These are phyloP conservation scores for Massarina eburnea DNA, from an alignment of 2,329 filamentous ascomycete genomes.

Conservation along the genomic window DNA sequence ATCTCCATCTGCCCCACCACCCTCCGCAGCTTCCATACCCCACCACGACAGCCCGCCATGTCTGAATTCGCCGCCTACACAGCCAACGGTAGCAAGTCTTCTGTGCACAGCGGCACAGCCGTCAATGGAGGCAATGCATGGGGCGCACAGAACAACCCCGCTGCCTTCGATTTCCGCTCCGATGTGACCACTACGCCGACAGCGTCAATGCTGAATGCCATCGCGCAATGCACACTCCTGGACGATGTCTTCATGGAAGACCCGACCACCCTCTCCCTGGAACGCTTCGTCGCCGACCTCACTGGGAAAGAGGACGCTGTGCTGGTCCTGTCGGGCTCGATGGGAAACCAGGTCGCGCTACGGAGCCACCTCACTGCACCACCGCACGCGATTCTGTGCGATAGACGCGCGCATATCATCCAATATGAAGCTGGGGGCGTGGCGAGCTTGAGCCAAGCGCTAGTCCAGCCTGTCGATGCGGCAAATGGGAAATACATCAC, in stretches of 20 bases:
- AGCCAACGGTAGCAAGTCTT: slow-evolving; percentile 27
- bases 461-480: slow-evolving; percentile 67
- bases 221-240: slow-evolving; percentile 71
- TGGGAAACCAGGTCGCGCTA: slow-evolving; percentile 88
- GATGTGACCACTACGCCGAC: slow-evolving; percentile 43
- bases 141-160: slow-evolving; percentile 51
- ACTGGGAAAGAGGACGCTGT: slow-evolving; percentile 75
- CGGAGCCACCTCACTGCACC: slow-evolving; percentile 76
- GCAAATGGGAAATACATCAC: slow-evolving; percentile 73
- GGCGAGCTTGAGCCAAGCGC: slow-evolving; percentile 70
- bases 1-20: slow-evolving; percentile 12
- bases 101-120: background rate
- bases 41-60: slow-evolving; percentile 24
- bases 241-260: slow-evolving; percentile 88
- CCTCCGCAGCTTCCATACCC: slow-evolving; percentile 17
- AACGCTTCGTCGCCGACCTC: slow-evolving; percentile 71
- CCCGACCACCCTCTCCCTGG: slow-evolving; percentile 72
- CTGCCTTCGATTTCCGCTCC: slow-evolving; percentile 59
- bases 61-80: slow-evolving; percentile 34
- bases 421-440: slow-evolving; percentile 70
- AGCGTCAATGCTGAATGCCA: slow-evolving; percentile 76
- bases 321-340: slow-evolving; percentile 85
- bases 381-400: slow-evolving; percentile 78
- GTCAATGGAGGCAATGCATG: slow-evolving; percentile 32
- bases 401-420: slow-evolving; percentile 76